Conservation (phyloP, 768 basidiomycete species). For the Phanerochaete sordida region DNA sequence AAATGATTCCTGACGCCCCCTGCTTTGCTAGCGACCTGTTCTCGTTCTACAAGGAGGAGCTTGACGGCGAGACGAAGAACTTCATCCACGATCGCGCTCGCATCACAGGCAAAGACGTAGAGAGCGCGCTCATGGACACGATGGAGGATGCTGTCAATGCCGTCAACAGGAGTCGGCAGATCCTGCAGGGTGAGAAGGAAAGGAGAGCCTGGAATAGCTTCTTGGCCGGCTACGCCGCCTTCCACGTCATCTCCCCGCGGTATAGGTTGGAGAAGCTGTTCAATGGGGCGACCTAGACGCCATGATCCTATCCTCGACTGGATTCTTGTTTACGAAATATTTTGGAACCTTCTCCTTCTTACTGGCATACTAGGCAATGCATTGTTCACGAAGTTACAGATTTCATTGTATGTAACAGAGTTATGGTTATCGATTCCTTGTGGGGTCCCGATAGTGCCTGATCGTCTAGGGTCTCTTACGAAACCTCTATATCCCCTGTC, state of each 20-base stretch:
- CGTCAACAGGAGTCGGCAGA: conserved; percentile 10
- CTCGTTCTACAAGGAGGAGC: conserved; percentile 16
- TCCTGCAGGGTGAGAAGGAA: conserved; percentile 11
- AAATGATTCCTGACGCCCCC: neutral
- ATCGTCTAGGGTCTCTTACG: no score
- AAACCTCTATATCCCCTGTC: no score
- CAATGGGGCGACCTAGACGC: no score
- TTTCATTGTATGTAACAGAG: no score
- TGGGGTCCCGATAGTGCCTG: no score
- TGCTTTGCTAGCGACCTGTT: conserved; percentile 14
- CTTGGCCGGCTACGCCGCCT: conserved; percentile 14
- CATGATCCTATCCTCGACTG: no score
- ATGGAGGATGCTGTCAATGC: conserved; percentile 19
- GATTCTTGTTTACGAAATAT: no score
- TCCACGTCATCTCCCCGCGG: conserved; percentile 7
- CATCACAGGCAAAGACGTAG: neutral
- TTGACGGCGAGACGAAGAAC: conserved; percentile 11
- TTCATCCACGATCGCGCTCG: conserved; percentile 12
- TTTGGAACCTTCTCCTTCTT: no score
- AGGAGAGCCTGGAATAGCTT: conserved; percentile 19
- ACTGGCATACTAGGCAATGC: no score
- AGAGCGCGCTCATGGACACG: neutral
- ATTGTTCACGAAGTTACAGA: no score
- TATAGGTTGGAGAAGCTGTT: no score
- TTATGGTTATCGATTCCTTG: no score